phyloP scores from a whole-genome alignment of 1,284 basidiomycete species.

The Cryptococcus amylolentus region DNA sequence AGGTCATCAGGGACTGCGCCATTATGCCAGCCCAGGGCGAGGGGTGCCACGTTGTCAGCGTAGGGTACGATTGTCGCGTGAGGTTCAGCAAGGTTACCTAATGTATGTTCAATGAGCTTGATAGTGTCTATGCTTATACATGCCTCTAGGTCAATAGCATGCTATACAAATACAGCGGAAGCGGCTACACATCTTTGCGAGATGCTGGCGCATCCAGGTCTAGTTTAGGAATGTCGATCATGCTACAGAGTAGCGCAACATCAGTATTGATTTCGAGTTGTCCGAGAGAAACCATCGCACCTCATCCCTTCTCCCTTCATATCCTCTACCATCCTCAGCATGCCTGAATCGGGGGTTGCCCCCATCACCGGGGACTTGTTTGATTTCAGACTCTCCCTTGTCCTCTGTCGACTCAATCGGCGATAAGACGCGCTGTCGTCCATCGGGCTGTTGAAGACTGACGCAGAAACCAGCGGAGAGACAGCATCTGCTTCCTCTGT shows the following conservation, averaged over 20 bases:
- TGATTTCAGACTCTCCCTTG: conserved; percentile 14
- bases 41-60: conserved; percentile 42
- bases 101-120: not conserved
- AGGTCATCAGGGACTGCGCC: conserved; percentile 41
- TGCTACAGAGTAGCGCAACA: conserved; percentile 11
- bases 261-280: not conserved
- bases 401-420: conserved; percentile 8
- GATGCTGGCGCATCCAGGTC: conserved; percentile 19
- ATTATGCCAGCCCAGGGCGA: conserved; percentile 13
- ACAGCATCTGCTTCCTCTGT: conserved; percentile 1
- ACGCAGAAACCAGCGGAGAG: no score
- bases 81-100: conserved; percentile 13
- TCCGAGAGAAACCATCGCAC: conserved; percentile 9
- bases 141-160: no score
- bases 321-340: conserved; percentile 27
- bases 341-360: conserved; percentile 12
- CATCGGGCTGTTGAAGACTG: conserved; percentile 4
- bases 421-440: conserved; percentile 3
- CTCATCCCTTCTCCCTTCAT: conserved; percentile 30
- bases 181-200: not conserved
- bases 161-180: no score
- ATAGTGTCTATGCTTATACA: no score
- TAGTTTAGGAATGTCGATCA: conserved; percentile 23
- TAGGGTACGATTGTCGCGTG: conserved; percentile 45
- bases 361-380: conserved; percentile 26